Conservation (phyloP, 148 eudicot genomes). For the Drosera capensis region DNA sequence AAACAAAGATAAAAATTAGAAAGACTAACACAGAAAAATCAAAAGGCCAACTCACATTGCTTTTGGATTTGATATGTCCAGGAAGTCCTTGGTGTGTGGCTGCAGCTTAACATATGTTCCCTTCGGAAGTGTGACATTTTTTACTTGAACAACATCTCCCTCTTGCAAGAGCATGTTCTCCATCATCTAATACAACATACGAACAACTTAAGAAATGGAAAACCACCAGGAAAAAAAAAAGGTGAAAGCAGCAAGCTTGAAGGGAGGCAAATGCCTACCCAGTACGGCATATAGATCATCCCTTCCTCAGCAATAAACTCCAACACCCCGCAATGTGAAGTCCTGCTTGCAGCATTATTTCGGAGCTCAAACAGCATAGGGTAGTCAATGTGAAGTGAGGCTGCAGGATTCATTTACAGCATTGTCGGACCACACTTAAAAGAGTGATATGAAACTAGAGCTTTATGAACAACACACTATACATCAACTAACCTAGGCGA, state of each 20-base stretch:
- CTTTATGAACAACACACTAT: neutral
- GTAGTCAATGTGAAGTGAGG: constrained; percentile 83
- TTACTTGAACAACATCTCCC: constrained; percentile 75
- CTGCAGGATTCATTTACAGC: constrained; percentile 24
- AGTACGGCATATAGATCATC: constrained; percentile 94
- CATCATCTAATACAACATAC: constrained; percentile 59
- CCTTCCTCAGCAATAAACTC: constrained; percentile 99
- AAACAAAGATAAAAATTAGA: too few relatives aligned
- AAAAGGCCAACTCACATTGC: constrained; percentile 59
- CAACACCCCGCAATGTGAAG: constrained; percentile 84
- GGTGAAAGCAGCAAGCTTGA: too few relatives aligned
- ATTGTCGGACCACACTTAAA: neutral
- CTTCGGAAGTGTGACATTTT: constrained; percentile 80
- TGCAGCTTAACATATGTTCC: constrained; percentile 88
- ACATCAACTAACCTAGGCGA: constrained; percentile 69
- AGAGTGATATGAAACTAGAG: neutral
- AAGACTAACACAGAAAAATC: neutral
- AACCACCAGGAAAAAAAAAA: too few relatives aligned
- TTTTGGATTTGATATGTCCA: constrained; percentile 94
- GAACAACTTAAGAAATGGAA: neutral
- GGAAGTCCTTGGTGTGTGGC: constrained; percentile 84
- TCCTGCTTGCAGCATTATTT: constrained; percentile 54
- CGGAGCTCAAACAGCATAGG: constrained; percentile 88
- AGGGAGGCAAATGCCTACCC: constrained; percentile 34
- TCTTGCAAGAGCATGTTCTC: constrained; percentile 89